Evolutionary conservation across 2,329 filamentous ascomycete genomes (phyloP), one percentile per base, ranked within the genome.

Genomic region (Fusarium armeniacum): DNA sequence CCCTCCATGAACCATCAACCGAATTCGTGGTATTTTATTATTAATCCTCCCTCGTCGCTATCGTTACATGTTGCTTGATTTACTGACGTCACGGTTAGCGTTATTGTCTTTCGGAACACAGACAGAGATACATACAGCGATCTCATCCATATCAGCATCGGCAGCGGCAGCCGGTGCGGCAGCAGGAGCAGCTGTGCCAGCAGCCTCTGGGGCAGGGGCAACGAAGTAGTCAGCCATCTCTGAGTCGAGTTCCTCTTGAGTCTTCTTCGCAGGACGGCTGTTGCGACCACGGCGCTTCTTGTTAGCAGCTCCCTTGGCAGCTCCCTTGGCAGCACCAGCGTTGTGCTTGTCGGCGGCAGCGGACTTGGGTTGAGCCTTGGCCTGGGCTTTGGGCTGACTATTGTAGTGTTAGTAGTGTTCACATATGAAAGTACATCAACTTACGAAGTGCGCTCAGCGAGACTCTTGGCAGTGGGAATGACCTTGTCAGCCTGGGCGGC

Each of bases 181-280:
- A 32, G 83, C 78, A 56, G 82, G 74, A 62, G 85, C 83, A 67
- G 83, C 84, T 53, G 82, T 79, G 41, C 83, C 82, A 63, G 78
- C 82, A 16, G 41, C 62, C 55, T 81, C 83, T 71, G 83, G 83
- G 54, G 79, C 83, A 35, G 76, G 74, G 63, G 81, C 79, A 41
- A 86, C 89, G 78, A 97, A 98, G 84, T 99, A 99, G 81, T 98
- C 96, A 22, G 89, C 90, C 96, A 99, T 99, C 81, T 99, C 96
- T 6, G 93, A 94, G 79, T 99, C 96, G 28, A 99, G 89, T 83
- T 99, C 94, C 79, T 97, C 95, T 2, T 91, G 90, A 0, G 94
- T 97, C 92, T 98, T 98, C 84, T 97, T 85, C 76, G 90, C 83
- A 72, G 91, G 86, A 75, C 91, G 88, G 70, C 86, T 84, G 76